These are phyloP conservation scores for Prunus armeniaca DNA, from an alignment of 306 rosid species.

Conservation along the genomic window DNA sequence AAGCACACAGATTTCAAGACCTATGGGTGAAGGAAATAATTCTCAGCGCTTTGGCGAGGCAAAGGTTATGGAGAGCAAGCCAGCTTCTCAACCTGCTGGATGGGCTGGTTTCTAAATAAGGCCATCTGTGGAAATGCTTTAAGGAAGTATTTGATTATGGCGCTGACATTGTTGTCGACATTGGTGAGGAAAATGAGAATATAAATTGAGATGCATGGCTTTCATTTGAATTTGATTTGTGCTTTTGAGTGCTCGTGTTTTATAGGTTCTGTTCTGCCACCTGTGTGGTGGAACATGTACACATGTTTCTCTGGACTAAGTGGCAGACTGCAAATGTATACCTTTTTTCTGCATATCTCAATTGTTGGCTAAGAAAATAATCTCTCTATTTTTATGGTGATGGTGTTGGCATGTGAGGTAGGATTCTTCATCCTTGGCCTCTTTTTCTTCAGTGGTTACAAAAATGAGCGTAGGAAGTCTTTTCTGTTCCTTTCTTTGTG, in stretches of 20 bases:
- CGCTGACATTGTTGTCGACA: conserved; percentile 4
- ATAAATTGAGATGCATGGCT: conserved; percentile 11
- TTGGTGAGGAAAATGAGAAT: conserved; percentile 23
- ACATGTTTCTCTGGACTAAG: neutral
- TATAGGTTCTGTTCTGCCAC: conserved; percentile 19
- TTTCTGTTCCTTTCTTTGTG: no score
- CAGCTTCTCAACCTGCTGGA: conserved; percentile 85
- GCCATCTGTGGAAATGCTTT: conserved; percentile 7
- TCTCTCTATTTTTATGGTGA: neutral
- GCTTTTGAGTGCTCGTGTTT: conserved; percentile 45
- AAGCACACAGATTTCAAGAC: conserved; percentile 45
- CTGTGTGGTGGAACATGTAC: conserved; percentile 24
- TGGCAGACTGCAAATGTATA: conserved; percentile 14
- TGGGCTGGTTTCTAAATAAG: conserved; percentile 87
- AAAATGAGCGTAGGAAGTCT: no score
- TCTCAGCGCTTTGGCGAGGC: conserved; percentile 46
- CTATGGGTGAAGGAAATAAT: conserved; percentile 42
- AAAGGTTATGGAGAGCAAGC: conserved; percentile 46
- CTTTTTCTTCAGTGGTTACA: no score
- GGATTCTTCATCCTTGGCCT: no score
- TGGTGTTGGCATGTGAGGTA: neutral
- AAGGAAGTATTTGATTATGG: conserved; percentile 10
- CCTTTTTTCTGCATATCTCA: conserved; percentile 11
- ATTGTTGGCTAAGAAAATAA: conserved; percentile 18
- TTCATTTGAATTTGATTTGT: conserved; percentile 27